Percentiles rank a stretch among this genome's conserved stretches.
Evolutionary conservation across 768 basidiomycete genomes (phyloP).

Genomic region (Pleurotus sapidus): DNA sequence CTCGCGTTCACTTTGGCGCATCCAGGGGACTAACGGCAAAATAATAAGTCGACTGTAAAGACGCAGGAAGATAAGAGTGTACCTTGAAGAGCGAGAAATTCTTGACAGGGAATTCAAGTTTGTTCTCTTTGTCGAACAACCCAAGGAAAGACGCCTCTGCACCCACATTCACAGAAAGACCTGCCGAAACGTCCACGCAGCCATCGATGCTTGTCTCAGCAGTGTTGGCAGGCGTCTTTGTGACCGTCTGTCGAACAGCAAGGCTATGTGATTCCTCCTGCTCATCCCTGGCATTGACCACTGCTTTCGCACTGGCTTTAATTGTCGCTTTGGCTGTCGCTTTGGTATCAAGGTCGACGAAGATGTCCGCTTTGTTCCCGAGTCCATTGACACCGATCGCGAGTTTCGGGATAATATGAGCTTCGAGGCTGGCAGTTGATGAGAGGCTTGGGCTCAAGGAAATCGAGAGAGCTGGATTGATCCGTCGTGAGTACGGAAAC

Average conservation of each 20-base stretch:
- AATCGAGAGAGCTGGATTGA: conserved; percentile 22
- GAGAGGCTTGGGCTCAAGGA: conserved; percentile 27
- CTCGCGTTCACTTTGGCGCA: not conserved
- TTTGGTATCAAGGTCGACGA: conserved; percentile 23
- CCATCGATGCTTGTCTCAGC: conserved; percentile 21
- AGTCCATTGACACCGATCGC: not conserved
- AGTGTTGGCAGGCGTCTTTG: not conserved
- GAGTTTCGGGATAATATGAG: conserved; percentile 32
- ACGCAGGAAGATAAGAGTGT: not conserved
- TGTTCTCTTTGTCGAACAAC: conserved; percentile 21
- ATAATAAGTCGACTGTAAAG: not conserved
- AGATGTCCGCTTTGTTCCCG: conserved; percentile 11
- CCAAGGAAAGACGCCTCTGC: conserved; percentile 28
- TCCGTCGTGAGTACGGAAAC: not conserved
- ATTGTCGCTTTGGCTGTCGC: conserved; percentile 21
- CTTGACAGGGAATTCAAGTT: not conserved
- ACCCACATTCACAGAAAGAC: conserved; percentile 25
- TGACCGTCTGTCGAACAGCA: not conserved
- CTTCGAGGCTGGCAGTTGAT: conserved; percentile 24
- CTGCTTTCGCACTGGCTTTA: conserved; percentile 11
- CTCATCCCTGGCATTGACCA: conserved; percentile 1
- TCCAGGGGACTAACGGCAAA: not conserved
- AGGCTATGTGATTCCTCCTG: not conserved
- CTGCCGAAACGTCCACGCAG: conserved; percentile 29
- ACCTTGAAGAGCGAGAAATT: not conserved